These are phyloP conservation scores for Phytophthora cryptogea DNA, from an alignment of 352 stramenopile genomes.

Conservation along the genomic window DNA sequence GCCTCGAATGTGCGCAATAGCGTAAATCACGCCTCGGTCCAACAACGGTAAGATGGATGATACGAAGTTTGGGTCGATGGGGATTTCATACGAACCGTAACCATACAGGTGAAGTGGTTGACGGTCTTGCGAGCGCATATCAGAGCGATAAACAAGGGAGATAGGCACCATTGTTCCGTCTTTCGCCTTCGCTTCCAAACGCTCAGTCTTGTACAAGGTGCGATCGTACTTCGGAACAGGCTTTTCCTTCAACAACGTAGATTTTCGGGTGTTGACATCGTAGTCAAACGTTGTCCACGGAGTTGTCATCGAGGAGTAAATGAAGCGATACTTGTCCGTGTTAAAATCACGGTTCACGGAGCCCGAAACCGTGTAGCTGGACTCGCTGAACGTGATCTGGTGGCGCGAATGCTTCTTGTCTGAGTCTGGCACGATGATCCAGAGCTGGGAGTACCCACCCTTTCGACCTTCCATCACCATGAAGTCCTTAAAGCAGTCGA, in stretches of 20 bases:
- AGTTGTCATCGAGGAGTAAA: constrained; percentile 94
- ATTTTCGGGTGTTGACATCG: constrained; percentile 63
- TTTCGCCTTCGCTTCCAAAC: constrained; percentile 80
- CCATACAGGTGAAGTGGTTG: constrained; percentile 92
- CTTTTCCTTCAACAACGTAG: constrained; percentile 92
- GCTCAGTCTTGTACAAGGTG: constrained; percentile 91
- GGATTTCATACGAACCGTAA: constrained; percentile 96
- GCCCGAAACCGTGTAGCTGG: constrained; percentile 86
- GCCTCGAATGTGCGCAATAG: constrained; percentile 97
- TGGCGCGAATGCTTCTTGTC: constrained; percentile 49
- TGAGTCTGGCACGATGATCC: constrained; percentile 75
- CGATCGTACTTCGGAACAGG: constrained; percentile 94
- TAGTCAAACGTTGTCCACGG: constrained; percentile 89
- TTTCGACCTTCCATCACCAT: constrained; percentile 89
- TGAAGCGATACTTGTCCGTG: constrained; percentile 87
- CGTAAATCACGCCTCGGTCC: constrained; percentile 96
- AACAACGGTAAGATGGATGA: constrained; percentile 92
- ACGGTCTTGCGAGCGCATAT: constrained; percentile 53
- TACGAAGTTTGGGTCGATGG: constrained; percentile 93
- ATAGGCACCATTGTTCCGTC: constrained; percentile 90
- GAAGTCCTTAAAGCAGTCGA: constrained; percentile 89
- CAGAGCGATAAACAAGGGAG: constrained; percentile 81
- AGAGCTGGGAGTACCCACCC: constrained; percentile 82
- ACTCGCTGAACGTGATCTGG: constrained; percentile 89
- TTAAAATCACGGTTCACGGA: constrained; percentile 90